Base-by-base conservation (phyloP, 306 rosid species). In the Cicer cuneatum region DNA sequence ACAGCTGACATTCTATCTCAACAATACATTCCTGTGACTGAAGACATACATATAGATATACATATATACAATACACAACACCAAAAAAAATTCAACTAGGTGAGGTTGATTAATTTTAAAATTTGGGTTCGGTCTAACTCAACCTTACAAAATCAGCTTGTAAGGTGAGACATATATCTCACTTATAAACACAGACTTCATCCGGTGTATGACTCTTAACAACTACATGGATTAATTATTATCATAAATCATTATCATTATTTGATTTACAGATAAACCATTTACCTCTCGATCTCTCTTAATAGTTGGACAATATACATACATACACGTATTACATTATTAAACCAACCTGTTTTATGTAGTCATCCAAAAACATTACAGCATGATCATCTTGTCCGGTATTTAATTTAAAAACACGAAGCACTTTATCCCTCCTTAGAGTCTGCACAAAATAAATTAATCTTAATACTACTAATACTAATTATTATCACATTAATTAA, bases 381-480 rank as follows among this genome's bases (percentile, higher is more conserved):
- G 96, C 96, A 74, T 94, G 92, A 80, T 94, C 97, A 78, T 94
- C 96, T 66, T 92, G 96, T 77, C 97, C 99, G 1, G 93, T 92
- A 85, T 87, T 94, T 60, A 92, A 83, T 70, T 92, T 94, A 83
- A 94, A 94, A 80, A 90, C 69, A 7, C 96, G 92, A 78, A 94
- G 68, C 47, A 86, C 87, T 85, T 92, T 92, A 75, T 90, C 99
- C 69, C 96, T 85, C 86, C 84, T 89, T 19, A 94, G 77, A 41
- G 85, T 79, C 99, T 94, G 89, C 86, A 82, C 47, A 64, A 53
- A 56, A 79, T 11, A 53, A 71, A 74, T 64, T 14, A 57, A 75
- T 2, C 72, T 29, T 24, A 29, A 29, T 29, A 29, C 35, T 29
- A 29, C 21, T 63, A 38, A 59, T 46, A 65, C 53, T 43, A 33